phyloP scores from a whole-genome alignment of 495 filamentous ascomycete species.

The Cercophora samala region DNA sequence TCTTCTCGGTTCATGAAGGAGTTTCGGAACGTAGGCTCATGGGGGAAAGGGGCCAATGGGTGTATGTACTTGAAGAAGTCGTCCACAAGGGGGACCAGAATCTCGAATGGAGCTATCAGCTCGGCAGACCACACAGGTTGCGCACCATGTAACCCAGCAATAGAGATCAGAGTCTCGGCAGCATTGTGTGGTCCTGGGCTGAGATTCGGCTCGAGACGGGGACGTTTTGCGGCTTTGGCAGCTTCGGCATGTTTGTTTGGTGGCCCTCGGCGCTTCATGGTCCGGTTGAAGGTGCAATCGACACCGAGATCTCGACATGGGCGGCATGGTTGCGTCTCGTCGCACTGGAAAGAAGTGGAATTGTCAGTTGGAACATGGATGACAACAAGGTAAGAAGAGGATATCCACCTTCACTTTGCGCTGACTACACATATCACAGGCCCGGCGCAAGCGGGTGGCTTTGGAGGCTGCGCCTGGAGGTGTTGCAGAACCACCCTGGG shows the following conservation, averaged over 20 bases:
- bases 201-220: constrained; percentile 49
- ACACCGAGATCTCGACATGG: constrained; percentile 76
- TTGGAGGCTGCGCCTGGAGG: constrained; percentile 22
- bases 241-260: constrained; percentile 83
- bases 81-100: constrained; percentile 67
- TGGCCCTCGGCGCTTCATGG: constrained; percentile 75
- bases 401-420: constrained; percentile 76
- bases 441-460: constrained; percentile 63
- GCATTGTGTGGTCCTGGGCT: constrained; percentile 43
- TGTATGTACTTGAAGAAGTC: constrained; percentile 92
- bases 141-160: constrained; percentile 28
- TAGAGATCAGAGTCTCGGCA: constrained; percentile 47
- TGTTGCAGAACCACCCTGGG: constrained; percentile 24
- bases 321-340: constrained; percentile 74
- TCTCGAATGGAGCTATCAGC: constrained; percentile 66
- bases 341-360: constrained; percentile 55
- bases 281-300: constrained; percentile 77
- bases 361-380: neutral
- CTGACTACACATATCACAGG: constrained; percentile 80
- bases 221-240: constrained; percentile 59
- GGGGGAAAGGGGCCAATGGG: constrained; percentile 79
- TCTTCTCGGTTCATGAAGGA: constrained; percentile 70
- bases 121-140: constrained; percentile 56
- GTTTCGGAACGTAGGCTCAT: constrained; percentile 78
- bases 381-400: neutral